Conservation (phyloP, 805 yeast genomes). For the Candida ovalis region DNA sequence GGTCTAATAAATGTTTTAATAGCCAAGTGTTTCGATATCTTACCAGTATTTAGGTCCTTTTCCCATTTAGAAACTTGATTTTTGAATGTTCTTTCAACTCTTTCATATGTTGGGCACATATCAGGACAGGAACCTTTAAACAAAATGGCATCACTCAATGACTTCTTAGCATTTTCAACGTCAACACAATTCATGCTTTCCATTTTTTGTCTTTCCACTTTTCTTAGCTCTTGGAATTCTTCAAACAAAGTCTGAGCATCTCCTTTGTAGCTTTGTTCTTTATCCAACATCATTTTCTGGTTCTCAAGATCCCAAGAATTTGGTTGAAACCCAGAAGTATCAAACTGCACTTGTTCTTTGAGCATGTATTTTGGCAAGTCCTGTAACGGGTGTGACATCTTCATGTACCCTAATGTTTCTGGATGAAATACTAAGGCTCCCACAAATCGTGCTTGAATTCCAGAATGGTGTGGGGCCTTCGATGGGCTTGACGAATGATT, state of each 20-base stretch:
- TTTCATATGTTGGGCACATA: constrained; percentile 94
- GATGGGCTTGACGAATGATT: neutral
- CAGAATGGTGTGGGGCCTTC: constrained; percentile 2
- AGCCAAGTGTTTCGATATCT: constrained; percentile 57
- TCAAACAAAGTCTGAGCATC: constrained; percentile 76
- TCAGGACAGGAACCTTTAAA: constrained; percentile 87
- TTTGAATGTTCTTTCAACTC: constrained; percentile 82
- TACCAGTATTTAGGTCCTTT: constrained; percentile 55
- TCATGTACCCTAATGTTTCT: constrained; percentile 26
- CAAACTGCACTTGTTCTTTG: constrained; percentile 33
- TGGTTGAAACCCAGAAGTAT: constrained; percentile 30
- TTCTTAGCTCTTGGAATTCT: constrained; percentile 68
- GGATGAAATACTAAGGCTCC: constrained; percentile 30
- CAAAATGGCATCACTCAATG: constrained; percentile 80
- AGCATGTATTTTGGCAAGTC: constrained; percentile 30
- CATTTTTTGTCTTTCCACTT: constrained; percentile 72
- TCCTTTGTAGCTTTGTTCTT: constrained; percentile 41
- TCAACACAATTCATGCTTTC: constrained; percentile 81
- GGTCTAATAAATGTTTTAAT: constrained; percentile 94
- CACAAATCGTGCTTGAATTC: constrained; percentile 25
- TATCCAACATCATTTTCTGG: constrained; percentile 53
- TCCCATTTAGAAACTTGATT: constrained; percentile 82
- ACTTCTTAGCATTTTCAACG: constrained; percentile 76
- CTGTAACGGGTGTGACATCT: constrained; percentile 15
- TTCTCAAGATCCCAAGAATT: constrained; percentile 73